phyloP scores from a whole-genome alignment of 208 protist genomes.

The Trypanosoma conorhini region DNA sequence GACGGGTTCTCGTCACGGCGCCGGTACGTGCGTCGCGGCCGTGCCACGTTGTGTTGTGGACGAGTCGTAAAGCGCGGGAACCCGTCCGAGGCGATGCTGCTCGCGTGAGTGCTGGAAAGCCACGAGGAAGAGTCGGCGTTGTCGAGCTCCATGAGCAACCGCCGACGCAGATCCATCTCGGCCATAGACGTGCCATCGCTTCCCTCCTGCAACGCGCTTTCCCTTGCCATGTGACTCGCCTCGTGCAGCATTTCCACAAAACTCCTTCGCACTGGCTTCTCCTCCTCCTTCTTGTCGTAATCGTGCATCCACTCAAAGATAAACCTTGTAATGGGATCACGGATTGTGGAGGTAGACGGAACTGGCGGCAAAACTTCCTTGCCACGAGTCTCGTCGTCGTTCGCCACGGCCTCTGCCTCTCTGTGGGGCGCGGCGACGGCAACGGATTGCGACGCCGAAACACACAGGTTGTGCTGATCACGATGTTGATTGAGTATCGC shows the following conservation, averaged over 20 bases:
- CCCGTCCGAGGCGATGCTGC: constrained; percentile 42
- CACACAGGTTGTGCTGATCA: constrained; percentile 5
- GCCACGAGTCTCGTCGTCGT: neutral
- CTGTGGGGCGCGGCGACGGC: neutral
- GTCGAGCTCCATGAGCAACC: constrained; percentile 26
- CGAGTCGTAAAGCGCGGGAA: constrained; percentile 31
- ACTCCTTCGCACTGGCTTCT: constrained; percentile 5
- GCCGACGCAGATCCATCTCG: constrained; percentile 11
- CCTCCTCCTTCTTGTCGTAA: constrained; percentile 34
- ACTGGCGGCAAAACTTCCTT: neutral
- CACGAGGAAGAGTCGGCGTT: constrained; percentile 30
- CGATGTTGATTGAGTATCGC: constrained; percentile 1
- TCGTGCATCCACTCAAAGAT: constrained; percentile 79
- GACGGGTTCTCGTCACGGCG: constrained; percentile 13
- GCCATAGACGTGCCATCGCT: neutral
- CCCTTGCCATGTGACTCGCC: constrained; percentile 12
- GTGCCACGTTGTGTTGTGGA: neutral
- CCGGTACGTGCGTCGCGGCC: constrained; percentile 6
- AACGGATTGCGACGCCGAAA: neutral
- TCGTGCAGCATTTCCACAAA: constrained; percentile 19
- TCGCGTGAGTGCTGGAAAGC: constrained; percentile 47
- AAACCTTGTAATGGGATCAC: constrained; percentile 69
- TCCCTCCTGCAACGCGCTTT: neutral
- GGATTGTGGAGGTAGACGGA: constrained; percentile 23
- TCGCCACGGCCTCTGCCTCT: neutral